phyloP scores from a whole-genome alignment of 1,139 yeast genomes.

The Protomyces lactucae-debilis region DNA sequence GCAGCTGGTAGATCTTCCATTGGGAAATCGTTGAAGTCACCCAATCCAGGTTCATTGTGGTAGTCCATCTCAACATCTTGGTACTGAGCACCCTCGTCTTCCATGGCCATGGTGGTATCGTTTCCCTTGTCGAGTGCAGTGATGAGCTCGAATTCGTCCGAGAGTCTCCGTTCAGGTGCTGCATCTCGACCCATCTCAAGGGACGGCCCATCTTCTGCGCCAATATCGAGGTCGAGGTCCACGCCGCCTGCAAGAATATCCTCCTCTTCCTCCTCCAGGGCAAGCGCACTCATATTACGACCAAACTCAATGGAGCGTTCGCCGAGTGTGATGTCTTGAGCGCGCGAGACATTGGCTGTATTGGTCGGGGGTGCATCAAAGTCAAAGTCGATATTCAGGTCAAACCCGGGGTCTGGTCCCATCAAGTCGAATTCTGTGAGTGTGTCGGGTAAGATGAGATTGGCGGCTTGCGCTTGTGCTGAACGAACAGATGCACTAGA shows the following conservation, averaged over 20 bases:
- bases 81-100: background rate
- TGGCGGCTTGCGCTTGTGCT: conserved; percentile 41
- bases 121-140: conserved; percentile 30
- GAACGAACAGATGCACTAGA: conserved; percentile 46
- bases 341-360: conserved; percentile 20
- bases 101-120: conserved; percentile 26
- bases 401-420: conserved; percentile 32
- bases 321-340: conserved; percentile 24
- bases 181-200: conserved; percentile 56
- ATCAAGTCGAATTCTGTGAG: conserved; percentile 68
- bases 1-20: too few species aligned
- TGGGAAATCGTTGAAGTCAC: too few species aligned
- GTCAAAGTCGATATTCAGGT: conserved; percentile 23
- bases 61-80: too few species aligned
- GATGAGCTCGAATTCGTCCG: conserved; percentile 32
- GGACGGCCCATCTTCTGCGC: conserved; percentile 45
- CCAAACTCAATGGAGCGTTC: conserved; percentile 14
- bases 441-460: conserved; percentile 63
- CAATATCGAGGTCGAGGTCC: conserved; percentile 25
- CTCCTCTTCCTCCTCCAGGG: conserved; percentile 28
- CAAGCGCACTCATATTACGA: conserved; percentile 6
- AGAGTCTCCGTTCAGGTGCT: conserved; percentile 30
- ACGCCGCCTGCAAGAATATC: conserved; percentile 30
- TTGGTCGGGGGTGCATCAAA: conserved; percentile 16
- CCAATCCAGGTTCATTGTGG: too few species aligned